These are phyloP conservation scores for Arthrinium phaeospermum DNA, from an alignment of 2,329 filamentous ascomycete species.

Conservation along the genomic window DNA sequence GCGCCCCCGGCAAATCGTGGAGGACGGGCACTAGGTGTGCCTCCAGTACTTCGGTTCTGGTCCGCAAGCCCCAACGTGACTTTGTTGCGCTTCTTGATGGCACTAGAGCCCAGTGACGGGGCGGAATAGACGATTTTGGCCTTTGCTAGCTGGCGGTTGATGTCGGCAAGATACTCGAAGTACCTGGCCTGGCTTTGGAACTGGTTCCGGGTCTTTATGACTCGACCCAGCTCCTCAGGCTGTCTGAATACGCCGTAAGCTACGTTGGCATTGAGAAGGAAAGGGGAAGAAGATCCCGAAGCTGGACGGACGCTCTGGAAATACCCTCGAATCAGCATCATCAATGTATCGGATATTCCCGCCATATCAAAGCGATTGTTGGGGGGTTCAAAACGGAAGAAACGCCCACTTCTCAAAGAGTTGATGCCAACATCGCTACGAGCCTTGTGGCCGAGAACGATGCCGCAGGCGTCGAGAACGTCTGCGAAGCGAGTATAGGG, in stretches of 20 bases:
- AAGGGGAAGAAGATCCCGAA: background rate
- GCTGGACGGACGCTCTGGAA: conserved; percentile 17
- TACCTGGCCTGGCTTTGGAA: conserved; percentile 15
- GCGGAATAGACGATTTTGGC: conserved; percentile 12
- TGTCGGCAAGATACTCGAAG: background rate
- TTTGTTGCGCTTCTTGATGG: conserved; percentile 35
- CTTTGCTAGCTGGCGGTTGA: conserved; percentile 25
- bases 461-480: background rate
- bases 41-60: background rate
- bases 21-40: background rate
- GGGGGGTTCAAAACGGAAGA: background rate
- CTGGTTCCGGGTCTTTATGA: background rate
- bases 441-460: background rate
- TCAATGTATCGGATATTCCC: background rate
- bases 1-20: background rate
- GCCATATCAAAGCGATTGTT: no score
- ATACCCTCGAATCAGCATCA: background rate
- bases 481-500: background rate
- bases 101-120: conserved; percentile 29
- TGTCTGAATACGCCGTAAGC: conserved; percentile 15
- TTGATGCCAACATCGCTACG: background rate
- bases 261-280: background rate
- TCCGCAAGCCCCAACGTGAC: conserved; percentile 20
- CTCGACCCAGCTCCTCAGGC: background rate
- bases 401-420: background rate